These are phyloP conservation scores for Diplodia corticola DNA, from an alignment of 2,329 filamentous ascomycete species.

Conservation along the genomic window DNA sequence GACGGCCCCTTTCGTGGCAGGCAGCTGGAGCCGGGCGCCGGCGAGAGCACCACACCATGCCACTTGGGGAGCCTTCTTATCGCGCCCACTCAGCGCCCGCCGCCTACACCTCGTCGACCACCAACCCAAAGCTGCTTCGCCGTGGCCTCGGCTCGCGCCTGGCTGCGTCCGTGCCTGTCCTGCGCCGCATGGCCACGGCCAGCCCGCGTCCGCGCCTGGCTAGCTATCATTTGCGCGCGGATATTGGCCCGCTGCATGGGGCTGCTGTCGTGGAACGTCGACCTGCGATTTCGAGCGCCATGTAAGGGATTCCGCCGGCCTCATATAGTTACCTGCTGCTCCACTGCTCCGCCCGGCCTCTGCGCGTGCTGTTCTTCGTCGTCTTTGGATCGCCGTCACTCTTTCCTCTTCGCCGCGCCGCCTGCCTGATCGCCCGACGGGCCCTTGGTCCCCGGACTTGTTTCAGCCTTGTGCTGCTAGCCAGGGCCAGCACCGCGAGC, in stretches of 20 bases:
- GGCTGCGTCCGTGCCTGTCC: slow-evolving; percentile 6
- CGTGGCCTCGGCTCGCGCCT: background rate
- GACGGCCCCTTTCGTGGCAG: slow-evolving; percentile 1
- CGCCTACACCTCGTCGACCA: background rate
- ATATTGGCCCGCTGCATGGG: slow-evolving; percentile 9
- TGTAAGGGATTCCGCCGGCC: background rate
- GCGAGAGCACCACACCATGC: slow-evolving; percentile 3
- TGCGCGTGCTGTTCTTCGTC: background rate
- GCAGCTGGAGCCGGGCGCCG: background rate
- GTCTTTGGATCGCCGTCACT: background rate
- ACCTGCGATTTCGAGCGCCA: slow-evolving; percentile 3
- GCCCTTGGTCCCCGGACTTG: slow-evolving; percentile 9
- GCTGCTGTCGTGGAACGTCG: slow-evolving; percentile 9
- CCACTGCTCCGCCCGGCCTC: background rate
- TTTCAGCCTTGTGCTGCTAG: slow-evolving; percentile 18
- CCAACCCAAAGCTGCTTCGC: background rate
- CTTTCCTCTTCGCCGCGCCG: slow-evolving; percentile 1
- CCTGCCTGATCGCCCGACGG: slow-evolving; percentile 11
- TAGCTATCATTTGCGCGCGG: background rate
- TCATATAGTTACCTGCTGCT: background rate
- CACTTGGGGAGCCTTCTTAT: slow-evolving; percentile 6
- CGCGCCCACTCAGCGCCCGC: slow-evolving; percentile 11
- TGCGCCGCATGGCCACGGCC: slow-evolving; percentile 1
- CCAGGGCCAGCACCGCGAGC: background rate
- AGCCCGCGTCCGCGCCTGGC: background rate